Base-by-base conservation (phyloP, 1,284 basidiomycete species). In the Leccinum proximum region DNA sequence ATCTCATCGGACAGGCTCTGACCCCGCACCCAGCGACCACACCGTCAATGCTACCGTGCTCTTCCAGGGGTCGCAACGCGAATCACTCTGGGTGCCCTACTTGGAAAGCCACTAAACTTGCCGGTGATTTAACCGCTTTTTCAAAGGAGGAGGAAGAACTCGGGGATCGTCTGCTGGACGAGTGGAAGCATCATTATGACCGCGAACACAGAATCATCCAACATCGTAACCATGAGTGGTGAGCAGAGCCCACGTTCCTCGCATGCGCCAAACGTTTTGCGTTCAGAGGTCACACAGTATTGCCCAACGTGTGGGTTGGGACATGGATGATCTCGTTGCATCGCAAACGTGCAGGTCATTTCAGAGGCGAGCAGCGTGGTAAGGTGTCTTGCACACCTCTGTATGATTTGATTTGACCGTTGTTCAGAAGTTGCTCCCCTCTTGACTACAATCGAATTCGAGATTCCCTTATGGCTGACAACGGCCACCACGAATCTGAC, bases 231-330 rank as follows among this genome's bases (percentile, higher is more conserved):
- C 65, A 73, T 37, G 4, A 1, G 1, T 71, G 74, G 82, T 81
- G 63, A 66, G 78, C 40, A 45, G n/a, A 22, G 4, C 4, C n/a
- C 5, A 11, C 16, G 14, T 1, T 3, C 18, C n/a, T 18, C 45
- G 45, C 16, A 62, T 45, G 35, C 58, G 18, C 37, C 26, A 9
- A 60, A 16, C n/a, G 5, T 13, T 53, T n/a, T 22, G 22, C 38
- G 48, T 56, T 38, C 56, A 13, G 59, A 85, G 84, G 62, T 71
- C 76, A 13, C 71, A 13, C 71, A 70, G 62, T 1, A 62, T 81
- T 38, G 80, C 82, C 1, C 35, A 45, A 1, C 45, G 54, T 3
- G 70, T 78, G 65, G 82, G 83, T 11, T 82, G 81, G 79, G 64
- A 75, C 4, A 65, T 72, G 26, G 64, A 65, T 30, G 77, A 81